Percentiles rank a stretch among this genome's conserved stretches.
These are phyloP conservation scores for Ecytonucleospora hepatopenaei DNA, from an alignment of 371 early-diverging fungal species.

Conservation along the genomic window DNA sequence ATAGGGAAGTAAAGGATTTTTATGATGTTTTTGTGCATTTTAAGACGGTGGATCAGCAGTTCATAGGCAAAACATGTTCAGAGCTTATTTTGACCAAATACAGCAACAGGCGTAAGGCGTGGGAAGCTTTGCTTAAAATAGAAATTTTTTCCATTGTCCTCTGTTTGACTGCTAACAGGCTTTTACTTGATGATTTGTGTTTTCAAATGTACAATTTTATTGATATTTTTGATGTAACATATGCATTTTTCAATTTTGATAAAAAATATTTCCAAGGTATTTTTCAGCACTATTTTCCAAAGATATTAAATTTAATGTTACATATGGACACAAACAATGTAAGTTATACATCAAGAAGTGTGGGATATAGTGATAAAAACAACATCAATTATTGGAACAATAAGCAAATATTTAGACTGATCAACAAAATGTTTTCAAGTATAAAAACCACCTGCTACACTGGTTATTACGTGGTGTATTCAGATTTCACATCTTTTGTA, in stretches of 20 bases:
- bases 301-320: background rate
- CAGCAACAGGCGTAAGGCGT: background rate
- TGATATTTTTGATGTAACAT: slow-evolving; percentile 9
- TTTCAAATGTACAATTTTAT: background rate
- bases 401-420: background rate
- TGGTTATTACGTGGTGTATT: slow-evolving; percentile 19
- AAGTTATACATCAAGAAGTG: background rate
- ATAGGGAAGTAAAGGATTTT: background rate
- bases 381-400: background rate
- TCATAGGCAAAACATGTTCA: background rate
- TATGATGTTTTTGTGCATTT: background rate
- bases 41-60: background rate
- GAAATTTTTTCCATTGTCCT: background rate
- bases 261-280: slow-evolving; percentile 13
- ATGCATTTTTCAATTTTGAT: slow-evolving; percentile 24
- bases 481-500: background rate
- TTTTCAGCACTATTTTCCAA: slow-evolving; percentile 6
- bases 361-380: background rate
- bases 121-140: background rate
- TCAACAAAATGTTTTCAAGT: slow-evolving; percentile 9
- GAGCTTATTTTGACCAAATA: background rate
- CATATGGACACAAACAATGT: background rate
- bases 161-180: background rate
- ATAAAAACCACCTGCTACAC: slow-evolving; percentile 13
- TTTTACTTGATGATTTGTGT: background rate